phyloP scores from a whole-genome alignment of 2,329 filamentous ascomycete species.

The Fusarium nisikadoi region DNA sequence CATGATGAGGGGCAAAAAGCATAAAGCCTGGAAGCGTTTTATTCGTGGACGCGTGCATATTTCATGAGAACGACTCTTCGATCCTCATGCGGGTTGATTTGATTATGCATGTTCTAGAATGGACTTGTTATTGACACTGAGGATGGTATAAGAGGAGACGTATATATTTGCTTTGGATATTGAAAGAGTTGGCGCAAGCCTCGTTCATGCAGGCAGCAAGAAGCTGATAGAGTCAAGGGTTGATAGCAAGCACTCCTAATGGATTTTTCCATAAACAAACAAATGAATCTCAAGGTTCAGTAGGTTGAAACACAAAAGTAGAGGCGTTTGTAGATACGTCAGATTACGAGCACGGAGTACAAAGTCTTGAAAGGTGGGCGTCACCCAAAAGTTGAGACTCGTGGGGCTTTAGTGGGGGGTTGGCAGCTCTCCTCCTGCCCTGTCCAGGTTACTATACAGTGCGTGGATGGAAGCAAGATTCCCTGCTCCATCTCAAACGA shows the following conservation, averaged over 20 bases:
- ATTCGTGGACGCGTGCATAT: conserved; percentile 8
- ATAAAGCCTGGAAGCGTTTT: not conserved
- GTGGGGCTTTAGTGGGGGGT: conserved; percentile 34
- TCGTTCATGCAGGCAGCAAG: not conserved
- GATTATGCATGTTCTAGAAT: conserved; percentile 3
- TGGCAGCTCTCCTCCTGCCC: conserved; percentile 28
- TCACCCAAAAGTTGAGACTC: conserved; percentile 15
- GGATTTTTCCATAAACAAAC: not conserved
- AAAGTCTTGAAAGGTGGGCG: conserved; percentile 18
- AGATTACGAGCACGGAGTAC: conserved; percentile 35
- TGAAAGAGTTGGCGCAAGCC: not conserved
- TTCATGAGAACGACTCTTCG: not conserved
- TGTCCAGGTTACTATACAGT: conserved; percentile 29
- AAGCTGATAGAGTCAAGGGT: not conserved
- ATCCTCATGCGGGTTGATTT: not conserved
- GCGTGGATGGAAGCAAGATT: conserved; percentile 14
- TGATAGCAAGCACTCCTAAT: not conserved
- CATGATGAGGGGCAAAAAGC: conserved; percentile 16
- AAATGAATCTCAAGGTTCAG: not conserved
- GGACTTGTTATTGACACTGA: not conserved
- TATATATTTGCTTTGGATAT: no score
- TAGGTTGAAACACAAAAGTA: conserved; percentile 4
- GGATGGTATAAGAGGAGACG: not conserved
- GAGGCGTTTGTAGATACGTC: conserved; percentile 20
- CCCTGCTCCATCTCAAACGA: conserved; percentile 36